Conservation (phyloP, 768 basidiomycete genomes). For the Rhizopogon rudus region DNA sequence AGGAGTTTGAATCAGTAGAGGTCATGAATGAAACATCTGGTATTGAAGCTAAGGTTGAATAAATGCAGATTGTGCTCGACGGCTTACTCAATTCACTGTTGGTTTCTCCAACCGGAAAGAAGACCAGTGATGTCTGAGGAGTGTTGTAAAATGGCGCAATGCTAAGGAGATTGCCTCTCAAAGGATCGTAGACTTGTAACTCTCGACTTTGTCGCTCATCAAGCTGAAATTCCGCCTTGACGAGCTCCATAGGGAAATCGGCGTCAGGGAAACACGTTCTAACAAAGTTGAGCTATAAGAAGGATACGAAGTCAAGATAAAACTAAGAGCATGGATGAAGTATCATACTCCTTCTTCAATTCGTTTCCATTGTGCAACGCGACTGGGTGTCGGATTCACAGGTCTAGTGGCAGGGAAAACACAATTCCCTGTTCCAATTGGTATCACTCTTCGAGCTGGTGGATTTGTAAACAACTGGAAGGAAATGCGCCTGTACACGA, state of each 20-base stretch:
- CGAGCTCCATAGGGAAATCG: constrained; percentile 65
- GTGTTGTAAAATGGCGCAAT: constrained; percentile 26
- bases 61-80: neutral
- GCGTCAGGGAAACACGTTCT: constrained; percentile 68
- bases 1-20: constrained; percentile 25
- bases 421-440: constrained; percentile 28
- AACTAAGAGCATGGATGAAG: neutral
- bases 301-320: neutral
- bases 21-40: constrained; percentile 42
- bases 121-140: constrained; percentile 29
- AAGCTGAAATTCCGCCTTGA: constrained; percentile 48
- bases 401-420: constrained; percentile 59
- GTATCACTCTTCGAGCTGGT: constrained; percentile 28
- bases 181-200: constrained; percentile 51
- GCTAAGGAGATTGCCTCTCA: constrained; percentile 49
- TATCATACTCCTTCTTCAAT: constrained; percentile 62
- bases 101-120: constrained; percentile 63
- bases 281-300: constrained; percentile 60
- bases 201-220: constrained; percentile 34
- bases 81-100: constrained; percentile 56
- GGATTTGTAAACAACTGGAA: constrained; percentile 4
- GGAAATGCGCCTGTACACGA: neutral
- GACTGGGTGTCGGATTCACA: constrained; percentile 15
- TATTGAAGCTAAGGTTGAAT: constrained; percentile 4
- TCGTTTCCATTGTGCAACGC: constrained; percentile 34